Evolutionary conservation across 345 rosid genomes (phyloP).

Genomic region (Combretum micranthum): DNA sequence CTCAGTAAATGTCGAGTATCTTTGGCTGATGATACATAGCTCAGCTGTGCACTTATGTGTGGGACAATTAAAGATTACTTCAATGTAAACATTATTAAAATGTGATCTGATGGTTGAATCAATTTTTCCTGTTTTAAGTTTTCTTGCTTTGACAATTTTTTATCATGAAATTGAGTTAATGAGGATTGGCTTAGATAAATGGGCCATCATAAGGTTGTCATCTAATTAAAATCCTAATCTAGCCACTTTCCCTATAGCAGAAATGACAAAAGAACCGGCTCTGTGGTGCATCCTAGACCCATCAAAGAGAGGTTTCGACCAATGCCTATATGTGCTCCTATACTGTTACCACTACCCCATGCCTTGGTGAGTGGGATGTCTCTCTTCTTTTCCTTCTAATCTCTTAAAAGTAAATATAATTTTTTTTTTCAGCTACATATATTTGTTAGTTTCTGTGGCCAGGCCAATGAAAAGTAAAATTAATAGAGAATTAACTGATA

Average conservation of each 20-base stretch:
- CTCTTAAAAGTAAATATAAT: neutral
- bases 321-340: conserved; percentile 83
- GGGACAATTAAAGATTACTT: too few species aligned
- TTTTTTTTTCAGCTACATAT: neutral
- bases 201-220: neutral
- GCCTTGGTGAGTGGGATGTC: conserved; percentile 51
- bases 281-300: conserved; percentile 35
- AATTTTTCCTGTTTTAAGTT: too few species aligned
- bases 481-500: neutral
- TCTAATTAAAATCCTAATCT: neutral
- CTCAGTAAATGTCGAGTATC: too few species aligned
- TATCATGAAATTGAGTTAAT: too few species aligned
- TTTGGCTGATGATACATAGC: too few species aligned
- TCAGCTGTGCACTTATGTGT: too few species aligned
- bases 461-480: neutral
- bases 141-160: too few species aligned
- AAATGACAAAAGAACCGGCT: conserved; percentile 52
- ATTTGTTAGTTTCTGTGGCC: too few species aligned
- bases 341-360: conserved; percentile 84
- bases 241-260: conserved; percentile 32
- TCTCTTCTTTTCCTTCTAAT: conserved; percentile 6
- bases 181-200: neutral
- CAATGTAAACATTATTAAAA: too few species aligned
- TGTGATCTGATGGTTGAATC: too few species aligned
- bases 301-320: conserved; percentile 89